Base-by-base conservation (phyloP, 768 basidiomycete genomes). In the Tulasnella sp. region DNA sequence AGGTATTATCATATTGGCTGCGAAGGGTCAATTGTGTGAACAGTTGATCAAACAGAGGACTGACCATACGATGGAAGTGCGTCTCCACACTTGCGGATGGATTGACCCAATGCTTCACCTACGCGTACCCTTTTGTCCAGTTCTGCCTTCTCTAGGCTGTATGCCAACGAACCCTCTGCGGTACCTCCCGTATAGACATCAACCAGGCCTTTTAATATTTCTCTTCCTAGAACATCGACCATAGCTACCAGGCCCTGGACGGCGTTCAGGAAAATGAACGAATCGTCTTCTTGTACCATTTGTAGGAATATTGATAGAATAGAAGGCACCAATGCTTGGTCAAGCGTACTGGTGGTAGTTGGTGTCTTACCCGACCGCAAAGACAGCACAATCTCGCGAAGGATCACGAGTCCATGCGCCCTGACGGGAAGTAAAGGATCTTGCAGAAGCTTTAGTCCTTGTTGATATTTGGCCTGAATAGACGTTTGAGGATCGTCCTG, bases 341-440 rank as follows among this genome's bases (percentile, higher is more conserved):
- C 78, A 10, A 69, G 60, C 1, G 22, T 15, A 10, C 15, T 41
- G 8, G 41, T 47, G 4, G 47, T 10, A 10, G 55, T 51, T 7
- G 49, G 27, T 10, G 49, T 27, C 9, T 40, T 27, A n/a, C n/a
- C n/a, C 15, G 51, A 22, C 29, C 35, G 32, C 12, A 20, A n/a
- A 20, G 40, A 22, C 24, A 39, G 19, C 16, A 91, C 78, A 22
- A 96, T 75, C 54, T 87, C 75, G 42, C 83, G 79, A 19, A 98
- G 72, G 20, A 91, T 70, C 32, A 88, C 69, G 2, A 96, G 70
- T 5, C 93, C 93, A 61, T 96, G 91, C 0, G 88, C 93, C 41
- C 92, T 81, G 34, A 98, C 91, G 19, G 93, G 92, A 8, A 96
- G 72, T 31, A 93, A 78, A 1, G 88, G 83, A 63, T 98, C 93